Evolutionary conservation across 306 rosid species (phyloP), one percentile per base, ranked within the genome.

Genomic region (Biancaea sappan): DNA sequence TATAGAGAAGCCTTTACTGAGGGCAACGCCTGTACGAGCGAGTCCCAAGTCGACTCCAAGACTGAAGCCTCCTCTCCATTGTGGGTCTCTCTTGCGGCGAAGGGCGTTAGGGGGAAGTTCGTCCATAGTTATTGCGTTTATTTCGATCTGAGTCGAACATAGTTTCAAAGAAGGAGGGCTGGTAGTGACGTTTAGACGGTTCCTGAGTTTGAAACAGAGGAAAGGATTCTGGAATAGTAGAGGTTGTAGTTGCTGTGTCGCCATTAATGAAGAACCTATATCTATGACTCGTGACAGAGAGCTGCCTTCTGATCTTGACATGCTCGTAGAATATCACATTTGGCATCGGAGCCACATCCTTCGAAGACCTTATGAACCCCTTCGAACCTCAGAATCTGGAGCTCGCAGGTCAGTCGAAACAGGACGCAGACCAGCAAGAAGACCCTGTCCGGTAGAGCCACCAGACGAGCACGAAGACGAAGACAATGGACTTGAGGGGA

Each of bases 51-150:
- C 98, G 0, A 94, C 74, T 28, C 98, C 98, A 16, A 94, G 83
- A 37, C 96, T 91, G 81, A 94, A 94, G 2, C 98, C 97, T 48
- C 95, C 95, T 76, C 88, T 83, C 97, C 97, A 94, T 6, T 80
- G 78, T 0, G 93, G 78, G 34, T 91, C 91, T 8, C 48, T 75
- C 63, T 88, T 88, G 80, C 88, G 88, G 38, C 85, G 86, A 41
- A 88, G 73, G 64, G 96, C 97, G 73, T 91, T 91, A 37, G 98
- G 93, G 53, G 93, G 91, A 78, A 91, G 79, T 72, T 88, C 86
- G 0, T 86, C 87, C 28, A 75, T 38, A 34, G 80, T 66, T 56
- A 71, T 11, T 4, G 82, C 80, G 41, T 74, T 88, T 2, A 29
- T 28, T 50, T 25, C 48, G 21, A 14, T 67, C 7, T 71, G 75